phyloP scores from a whole-genome alignment of 179 eudicot genomes.

The Beta macrorhiza region DNA sequence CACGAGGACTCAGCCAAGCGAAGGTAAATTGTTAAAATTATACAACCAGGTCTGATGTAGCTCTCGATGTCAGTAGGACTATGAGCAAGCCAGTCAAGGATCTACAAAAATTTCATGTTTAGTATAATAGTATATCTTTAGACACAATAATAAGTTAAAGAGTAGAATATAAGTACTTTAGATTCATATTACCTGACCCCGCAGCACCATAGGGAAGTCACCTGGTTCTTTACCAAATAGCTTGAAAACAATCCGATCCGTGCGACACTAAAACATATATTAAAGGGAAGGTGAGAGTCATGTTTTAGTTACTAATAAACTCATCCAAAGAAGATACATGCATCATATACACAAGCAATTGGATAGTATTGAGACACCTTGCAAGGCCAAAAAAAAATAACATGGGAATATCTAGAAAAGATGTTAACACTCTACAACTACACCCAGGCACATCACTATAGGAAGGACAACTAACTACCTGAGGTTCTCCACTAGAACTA shows the following conservation, averaged over 20 bases:
- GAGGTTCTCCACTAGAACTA: conserved; percentile 81
- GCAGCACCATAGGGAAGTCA: conserved; percentile 39
- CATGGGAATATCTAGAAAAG: not conserved
- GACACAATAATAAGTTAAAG: not conserved
- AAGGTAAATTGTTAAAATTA: conserved; percentile 48
- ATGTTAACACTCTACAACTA: not conserved
- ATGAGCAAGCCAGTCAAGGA: conserved; percentile 28
- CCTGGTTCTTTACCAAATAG: no score
- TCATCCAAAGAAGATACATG: not conserved
- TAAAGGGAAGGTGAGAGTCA: conserved; percentile 3
- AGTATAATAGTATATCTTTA: conserved; percentile 15
- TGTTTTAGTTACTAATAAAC: not conserved
- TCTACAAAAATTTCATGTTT: no score
- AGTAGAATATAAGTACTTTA: not conserved
- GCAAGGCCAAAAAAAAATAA: not conserved
- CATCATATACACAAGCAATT: no score
- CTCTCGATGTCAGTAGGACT: conserved; percentile 59
- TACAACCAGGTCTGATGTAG: conserved; percentile 60
- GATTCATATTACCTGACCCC: conserved; percentile 41
- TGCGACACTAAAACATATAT: conserved; percentile 32
- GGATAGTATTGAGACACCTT: not conserved
- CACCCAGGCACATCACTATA: not conserved
- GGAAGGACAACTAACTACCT: conserved; percentile 40
- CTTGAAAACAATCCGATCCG: no score
- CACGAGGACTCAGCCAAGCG: conserved; percentile 45